Evolutionary conservation across 805 yeast species (phyloP), one percentile per base, ranked within the genome.

Genomic region (Suhomyces kilbournensis): DNA sequence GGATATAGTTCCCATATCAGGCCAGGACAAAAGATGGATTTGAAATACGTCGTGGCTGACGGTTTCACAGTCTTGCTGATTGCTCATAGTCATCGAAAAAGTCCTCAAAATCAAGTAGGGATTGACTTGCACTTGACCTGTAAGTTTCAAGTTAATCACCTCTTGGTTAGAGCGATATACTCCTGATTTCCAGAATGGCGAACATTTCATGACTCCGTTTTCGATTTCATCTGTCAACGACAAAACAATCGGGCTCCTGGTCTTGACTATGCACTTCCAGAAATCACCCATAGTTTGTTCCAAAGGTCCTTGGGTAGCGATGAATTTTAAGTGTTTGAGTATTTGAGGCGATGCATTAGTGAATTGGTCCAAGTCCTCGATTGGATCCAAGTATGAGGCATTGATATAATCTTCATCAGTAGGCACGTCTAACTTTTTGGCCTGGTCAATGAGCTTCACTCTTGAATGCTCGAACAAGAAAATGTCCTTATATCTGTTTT

Each of bases 301-400:
- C 53, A 88, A 68, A 2, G 99, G 99, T 2, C 97, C 99, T 67
- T 93, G 97, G 1, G 96, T 81, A 0, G 96, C 97, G 60, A 92
- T 88, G 55, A 70, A 74, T 43, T 57, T 64, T 48, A 61, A 56
- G 14, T 58, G 54, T 2, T 52, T 39, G 3, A 50, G 30, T 32
- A 53, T 40, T 19, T 49, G 43, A n/a, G 53, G 43, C 14, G 54
- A 43, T 2, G 47, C 48, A n/a, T 26, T 23, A 12, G 60, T 50
- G 26, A 57, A 52, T 4, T 55, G 52, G 12, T 22, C 28, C 47
- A 62, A 53, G 10, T 50, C 47, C 5, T 45, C 28, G 7, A 58
- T 48, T 1, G 71, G 63, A 38, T 65, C 56, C n/a, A 69, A 68
- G 69, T 89, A 87, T 22, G 92, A 89, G 0, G 98, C 99, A 69